Percentiles rank a stretch among this genome's conserved stretches.
Conservation (phyloP, 1,139 yeast species). For the Protomyces macrosporus region DNA sequence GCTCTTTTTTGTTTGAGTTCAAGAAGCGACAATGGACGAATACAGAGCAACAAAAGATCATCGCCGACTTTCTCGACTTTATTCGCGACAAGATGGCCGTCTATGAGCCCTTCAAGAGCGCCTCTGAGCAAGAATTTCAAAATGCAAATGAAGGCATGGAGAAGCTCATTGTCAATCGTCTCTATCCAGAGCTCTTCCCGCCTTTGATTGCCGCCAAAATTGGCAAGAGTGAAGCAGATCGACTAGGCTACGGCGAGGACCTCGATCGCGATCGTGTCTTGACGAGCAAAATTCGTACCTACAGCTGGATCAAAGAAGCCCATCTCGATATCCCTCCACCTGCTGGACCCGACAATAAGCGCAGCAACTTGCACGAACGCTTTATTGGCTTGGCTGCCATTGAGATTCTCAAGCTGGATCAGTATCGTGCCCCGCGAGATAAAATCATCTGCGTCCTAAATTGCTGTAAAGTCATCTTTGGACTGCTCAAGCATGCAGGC, state of each 20-base stretch:
- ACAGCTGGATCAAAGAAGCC: slow-evolving; percentile 67
- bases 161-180: slow-evolving; percentile 80
- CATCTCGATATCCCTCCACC: slow-evolving; percentile 60
- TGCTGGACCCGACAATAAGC: neutral
- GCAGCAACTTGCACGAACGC: slow-evolving; percentile 38
- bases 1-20: slow-evolving; percentile 63
- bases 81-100: slow-evolving; percentile 59
- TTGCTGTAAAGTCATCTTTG: slow-evolving; percentile 87
- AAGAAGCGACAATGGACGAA: slow-evolving; percentile 65
- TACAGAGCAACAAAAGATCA: slow-evolving; percentile 69
- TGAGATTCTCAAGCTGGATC: slow-evolving; percentile 66
- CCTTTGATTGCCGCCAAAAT: slow-evolving; percentile 53
- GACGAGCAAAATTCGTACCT: slow-evolving; percentile 55
- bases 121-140: slow-evolving; percentile 56
- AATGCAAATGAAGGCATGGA: slow-evolving; percentile 90
- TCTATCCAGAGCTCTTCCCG: slow-evolving; percentile 72
- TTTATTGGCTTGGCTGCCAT: slow-evolving; percentile 64
- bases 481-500: slow-evolving; percentile 63
- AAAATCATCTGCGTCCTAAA: slow-evolving; percentile 86
- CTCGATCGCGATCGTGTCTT: slow-evolving; percentile 56
- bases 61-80: slow-evolving; percentile 67
- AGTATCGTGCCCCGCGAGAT: slow-evolving; percentile 88
- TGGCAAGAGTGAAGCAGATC: slow-evolving; percentile 37
- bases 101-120: slow-evolving; percentile 63
- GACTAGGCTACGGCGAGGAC: slow-evolving; percentile 53